A percentile compares a stretch with the other conserved stretches of the same genome.
These are phyloP conservation scores for Populus pruinosa DNA, from an alignment of 345 rosid genomes.

Conservation along the genomic window DNA sequence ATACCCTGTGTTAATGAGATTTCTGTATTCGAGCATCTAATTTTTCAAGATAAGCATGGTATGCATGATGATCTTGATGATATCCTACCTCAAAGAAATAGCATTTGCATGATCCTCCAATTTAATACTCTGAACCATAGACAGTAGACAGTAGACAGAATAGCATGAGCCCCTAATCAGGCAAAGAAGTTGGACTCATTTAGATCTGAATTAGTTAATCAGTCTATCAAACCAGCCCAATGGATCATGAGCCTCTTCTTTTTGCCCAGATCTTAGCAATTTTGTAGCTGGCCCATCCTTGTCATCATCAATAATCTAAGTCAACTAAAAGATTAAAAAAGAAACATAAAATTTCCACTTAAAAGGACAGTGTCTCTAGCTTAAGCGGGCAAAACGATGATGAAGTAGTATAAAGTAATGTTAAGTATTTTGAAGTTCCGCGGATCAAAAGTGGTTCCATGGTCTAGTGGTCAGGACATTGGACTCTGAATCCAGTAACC, in stretches of 20 bases:
- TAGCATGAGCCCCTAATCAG: background rate
- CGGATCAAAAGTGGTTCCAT: background rate
- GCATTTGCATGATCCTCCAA: slow-evolving; percentile 6
- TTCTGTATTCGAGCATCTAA: background rate
- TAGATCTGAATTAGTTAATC: too few species aligned
- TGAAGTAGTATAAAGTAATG: too few species aligned
- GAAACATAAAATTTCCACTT: background rate
- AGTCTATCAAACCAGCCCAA: too few species aligned
- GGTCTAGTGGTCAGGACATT: slow-evolving; percentile 37
- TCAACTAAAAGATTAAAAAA: background rate
- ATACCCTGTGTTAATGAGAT: too few species aligned
- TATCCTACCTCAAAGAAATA: slow-evolving; percentile 11
- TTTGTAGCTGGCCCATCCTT: too few species aligned
- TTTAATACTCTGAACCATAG: background rate
- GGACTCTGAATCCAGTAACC: slow-evolving; percentile 38
- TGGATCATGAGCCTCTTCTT: too few species aligned
- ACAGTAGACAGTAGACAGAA: background rate
- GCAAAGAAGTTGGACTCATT: background rate
- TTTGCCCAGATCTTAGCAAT: too few species aligned
- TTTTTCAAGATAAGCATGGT: background rate
- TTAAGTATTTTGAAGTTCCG: too few species aligned
- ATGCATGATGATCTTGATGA: background rate
- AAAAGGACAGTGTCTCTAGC: background rate
- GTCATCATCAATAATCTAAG: too few species aligned
- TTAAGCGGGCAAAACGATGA: too few species aligned